Conservation (phyloP, 2,329 filamentous ascomycete species). For the Sarocladium kiliense region DNA sequence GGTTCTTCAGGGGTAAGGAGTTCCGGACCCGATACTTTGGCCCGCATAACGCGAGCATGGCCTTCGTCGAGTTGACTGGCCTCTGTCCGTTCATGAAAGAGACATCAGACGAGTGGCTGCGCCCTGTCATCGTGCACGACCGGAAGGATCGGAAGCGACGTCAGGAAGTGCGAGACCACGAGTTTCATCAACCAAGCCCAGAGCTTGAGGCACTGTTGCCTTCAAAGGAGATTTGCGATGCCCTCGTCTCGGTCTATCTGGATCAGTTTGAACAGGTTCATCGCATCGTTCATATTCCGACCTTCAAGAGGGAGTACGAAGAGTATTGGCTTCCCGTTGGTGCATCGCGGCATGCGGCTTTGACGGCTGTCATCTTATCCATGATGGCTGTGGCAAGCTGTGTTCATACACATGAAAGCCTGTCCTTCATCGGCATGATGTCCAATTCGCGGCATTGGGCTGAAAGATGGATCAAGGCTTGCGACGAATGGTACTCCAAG, state of each 20-base stretch:
- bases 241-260: conserved; percentile 44
- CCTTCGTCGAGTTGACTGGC: conserved; percentile 53
- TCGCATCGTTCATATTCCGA: conserved; percentile 55
- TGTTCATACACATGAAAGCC: conserved; percentile 44
- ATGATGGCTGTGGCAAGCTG: conserved; percentile 58
- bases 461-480: conserved; percentile 51
- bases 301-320: conserved; percentile 50
- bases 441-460: conserved; percentile 51
- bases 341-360: conserved; percentile 42
- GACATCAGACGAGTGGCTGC: conserved; percentile 56
- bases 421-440: conserved; percentile 54
- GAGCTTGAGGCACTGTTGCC: conserved; percentile 47
- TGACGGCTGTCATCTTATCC: conserved; percentile 53
- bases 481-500: conserved; percentile 46
- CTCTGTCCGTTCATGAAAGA: conserved; percentile 58
- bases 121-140: conserved; percentile 50
- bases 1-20: conserved; percentile 53
- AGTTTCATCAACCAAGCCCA: conserved; percentile 41
- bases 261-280: conserved; percentile 52
- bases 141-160: conserved; percentile 51
- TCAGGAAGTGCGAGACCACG: conserved; percentile 45
- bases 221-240: conserved; percentile 41
- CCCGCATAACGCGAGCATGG: conserved; percentile 56
- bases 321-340: conserved; percentile 46
- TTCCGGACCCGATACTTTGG: conserved; percentile 57